These are phyloP conservation scores for Kwoniella shivajii DNA, from an alignment of 1,284 basidiomycete genomes.

Conservation along the genomic window DNA sequence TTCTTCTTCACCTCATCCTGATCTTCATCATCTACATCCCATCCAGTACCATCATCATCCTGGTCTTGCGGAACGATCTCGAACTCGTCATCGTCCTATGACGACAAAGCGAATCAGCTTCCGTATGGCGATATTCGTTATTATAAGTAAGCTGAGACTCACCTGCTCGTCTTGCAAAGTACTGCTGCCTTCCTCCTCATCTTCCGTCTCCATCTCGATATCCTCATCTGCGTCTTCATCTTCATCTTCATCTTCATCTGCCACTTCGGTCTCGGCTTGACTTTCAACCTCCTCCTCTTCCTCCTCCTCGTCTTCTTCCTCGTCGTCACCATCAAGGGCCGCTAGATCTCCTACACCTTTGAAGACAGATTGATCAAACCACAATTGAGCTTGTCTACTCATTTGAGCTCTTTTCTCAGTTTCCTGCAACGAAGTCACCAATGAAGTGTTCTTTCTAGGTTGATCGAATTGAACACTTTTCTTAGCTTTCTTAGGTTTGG, in stretches of 20 bases:
- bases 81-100: slow-evolving; percentile 60
- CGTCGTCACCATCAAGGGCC: slow-evolving; percentile 57
- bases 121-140: neutral
- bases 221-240: slow-evolving; percentile 30
- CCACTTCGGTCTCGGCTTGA: slow-evolving; percentile 47
- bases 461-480: slow-evolving; percentile 22
- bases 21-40: slow-evolving; percentile 80
- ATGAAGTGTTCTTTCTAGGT: slow-evolving; percentile 13
- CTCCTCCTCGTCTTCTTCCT: slow-evolving; percentile 57
- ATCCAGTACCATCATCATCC: slow-evolving; percentile 66
- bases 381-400: slow-evolving; percentile 66
- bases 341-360: slow-evolving; percentile 66
- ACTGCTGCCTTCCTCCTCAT: slow-evolving; percentile 19
- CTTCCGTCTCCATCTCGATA: slow-evolving; percentile 40
- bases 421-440: slow-evolving; percentile 45
- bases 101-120: neutral
- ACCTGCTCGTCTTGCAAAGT: slow-evolving; percentile 34
- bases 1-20: slow-evolving; percentile 72
- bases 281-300: slow-evolving; percentile 53
- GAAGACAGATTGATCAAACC: slow-evolving; percentile 97
- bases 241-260: slow-evolving; percentile 34
- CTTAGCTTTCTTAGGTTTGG: slow-evolving; percentile 15
- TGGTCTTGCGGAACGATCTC: slow-evolving; percentile 70
- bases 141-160: slow-evolving; percentile 4
- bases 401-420: slow-evolving; percentile 48